phyloP scores from a whole-genome alignment of 192 early-diverging fungal species.

The Dimargaris verticillata region DNA sequence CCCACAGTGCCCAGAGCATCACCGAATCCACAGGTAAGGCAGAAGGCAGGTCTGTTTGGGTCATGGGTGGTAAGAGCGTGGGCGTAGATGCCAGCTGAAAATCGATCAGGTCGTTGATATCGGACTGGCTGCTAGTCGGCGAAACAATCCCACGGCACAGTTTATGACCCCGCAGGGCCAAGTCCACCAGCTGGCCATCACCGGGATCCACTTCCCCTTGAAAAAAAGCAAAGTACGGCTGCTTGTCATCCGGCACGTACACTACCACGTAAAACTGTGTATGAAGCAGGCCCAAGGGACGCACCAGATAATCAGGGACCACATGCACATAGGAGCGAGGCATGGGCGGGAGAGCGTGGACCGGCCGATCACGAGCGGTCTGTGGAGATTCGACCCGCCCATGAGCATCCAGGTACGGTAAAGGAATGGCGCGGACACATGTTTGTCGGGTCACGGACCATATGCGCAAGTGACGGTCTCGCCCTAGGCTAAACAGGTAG shows the following conservation, averaged over 20 bases:
- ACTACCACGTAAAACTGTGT: conserved; percentile 23
- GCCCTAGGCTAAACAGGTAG: neutral
- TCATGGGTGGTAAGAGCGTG: neutral
- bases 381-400: neutral
- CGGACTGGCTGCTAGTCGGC: neutral
- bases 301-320: no score
- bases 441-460: neutral
- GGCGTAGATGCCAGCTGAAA: neutral
- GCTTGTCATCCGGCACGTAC: conserved; percentile 27
- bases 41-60: neutral
- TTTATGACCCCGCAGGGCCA: neutral
- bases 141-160: neutral
- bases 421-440: neutral
- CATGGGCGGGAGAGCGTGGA: neutral
- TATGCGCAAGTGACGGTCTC: neutral
- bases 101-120: neutral
- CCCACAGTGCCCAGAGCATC: conserved; percentile 3
- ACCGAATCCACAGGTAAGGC: neutral
- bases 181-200: neutral
- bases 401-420: neutral
- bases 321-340: neutral
- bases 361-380: neutral
- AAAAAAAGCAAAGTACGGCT: conserved; percentile 28
- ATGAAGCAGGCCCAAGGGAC: neutral
- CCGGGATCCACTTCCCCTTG: conserved; percentile 16